Conservation (phyloP, 1,139 yeast species). For the Hansenula sp. region DNA sequence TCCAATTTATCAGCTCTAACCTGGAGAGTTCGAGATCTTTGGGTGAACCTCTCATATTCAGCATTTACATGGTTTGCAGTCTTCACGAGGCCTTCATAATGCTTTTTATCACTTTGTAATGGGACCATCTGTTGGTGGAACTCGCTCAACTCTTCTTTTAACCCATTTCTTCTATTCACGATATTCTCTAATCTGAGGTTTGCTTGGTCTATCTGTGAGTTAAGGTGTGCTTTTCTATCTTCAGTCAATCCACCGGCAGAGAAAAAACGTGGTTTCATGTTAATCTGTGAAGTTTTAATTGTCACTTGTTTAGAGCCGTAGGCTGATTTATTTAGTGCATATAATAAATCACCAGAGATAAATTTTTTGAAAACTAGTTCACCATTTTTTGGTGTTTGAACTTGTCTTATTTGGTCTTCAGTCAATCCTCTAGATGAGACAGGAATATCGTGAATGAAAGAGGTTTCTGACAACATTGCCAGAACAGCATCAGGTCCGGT, state of each 20-base stretch:
- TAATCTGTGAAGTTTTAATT: constrained; percentile 21
- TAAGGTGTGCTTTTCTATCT: constrained; percentile 22
- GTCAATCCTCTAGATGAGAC: constrained; percentile 44
- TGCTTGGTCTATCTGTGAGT: constrained; percentile 19
- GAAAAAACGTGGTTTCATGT: constrained; percentile 29
- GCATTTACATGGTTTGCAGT: constrained; percentile 16
- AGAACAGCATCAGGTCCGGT: constrained; percentile 75
- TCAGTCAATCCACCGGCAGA: constrained; percentile 42
- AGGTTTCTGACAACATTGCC: constrained; percentile 63
- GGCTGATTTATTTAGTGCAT: constrained; percentile 47
- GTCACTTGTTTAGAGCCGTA: constrained; percentile 55
- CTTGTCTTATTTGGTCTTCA: constrained; percentile 35
- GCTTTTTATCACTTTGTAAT: constrained; percentile 14
- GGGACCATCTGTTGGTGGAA: constrained; percentile 15
- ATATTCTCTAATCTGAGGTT: constrained; percentile 14
- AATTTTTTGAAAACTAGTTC: constrained; percentile 48
- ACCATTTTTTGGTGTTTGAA: constrained; percentile 34
- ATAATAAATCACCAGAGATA: constrained; percentile 55
- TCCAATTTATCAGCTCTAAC: constrained; percentile 26
- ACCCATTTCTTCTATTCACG: constrained; percentile 20
- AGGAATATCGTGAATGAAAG: constrained; percentile 61
- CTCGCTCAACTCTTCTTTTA: constrained; percentile 21
- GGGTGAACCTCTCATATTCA: constrained; percentile 16
- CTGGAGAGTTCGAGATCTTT: constrained; percentile 23
- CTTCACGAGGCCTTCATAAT: constrained; percentile 14